Percentiles rank a stretch among this genome's conserved stretches.
phyloP scores from a whole-genome alignment of 2,329 filamentous ascomycete genomes.

The Furcasterigmium furcatum region DNA sequence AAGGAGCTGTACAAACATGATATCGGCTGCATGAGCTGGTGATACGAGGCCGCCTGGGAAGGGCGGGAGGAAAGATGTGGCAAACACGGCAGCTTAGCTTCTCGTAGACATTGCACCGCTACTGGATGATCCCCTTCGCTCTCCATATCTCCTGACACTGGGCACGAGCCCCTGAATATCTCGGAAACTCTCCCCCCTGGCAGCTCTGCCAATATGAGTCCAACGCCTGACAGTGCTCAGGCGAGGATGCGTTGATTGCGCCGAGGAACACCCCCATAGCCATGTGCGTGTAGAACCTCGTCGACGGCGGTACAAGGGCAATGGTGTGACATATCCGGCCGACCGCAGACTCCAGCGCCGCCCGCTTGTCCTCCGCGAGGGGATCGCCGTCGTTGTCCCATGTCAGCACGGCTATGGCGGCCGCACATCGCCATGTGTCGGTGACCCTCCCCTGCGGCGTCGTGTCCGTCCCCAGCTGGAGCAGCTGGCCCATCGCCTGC shows the following conservation, averaged over 20 bases:
- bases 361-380: too few species aligned
- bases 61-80: too few species aligned
- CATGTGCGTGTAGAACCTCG: slow-evolving; percentile 34
- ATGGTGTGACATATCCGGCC: slow-evolving; percentile 30
- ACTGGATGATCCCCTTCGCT: slow-evolving; percentile 13
- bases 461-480: slow-evolving; percentile 11
- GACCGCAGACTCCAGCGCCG: slow-evolving; percentile 23
- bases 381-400: neutral
- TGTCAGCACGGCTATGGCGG: slow-evolving; percentile 25
- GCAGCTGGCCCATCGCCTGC: slow-evolving; percentile 20
- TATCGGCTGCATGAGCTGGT: too few species aligned
- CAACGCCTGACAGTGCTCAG: slow-evolving; percentile 27
- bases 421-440: slow-evolving; percentile 30
- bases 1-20: too few species aligned
- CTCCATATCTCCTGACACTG: slow-evolving; percentile 30
- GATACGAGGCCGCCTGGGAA: too few species aligned
- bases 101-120: too few species aligned
- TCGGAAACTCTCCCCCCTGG: slow-evolving; percentile 28
- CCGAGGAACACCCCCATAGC: slow-evolving; percentile 31
- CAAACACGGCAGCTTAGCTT: too few species aligned
- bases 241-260: slow-evolving; percentile 27
- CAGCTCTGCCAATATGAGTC: slow-evolving; percentile 34
- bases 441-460: slow-evolving; percentile 18
- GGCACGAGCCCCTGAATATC: slow-evolving; percentile 23
- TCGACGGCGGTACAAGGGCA: slow-evolving; percentile 22